Base-by-base conservation (phyloP, 768 basidiomycete genomes). In the Leccinum subtestaceum region DNA sequence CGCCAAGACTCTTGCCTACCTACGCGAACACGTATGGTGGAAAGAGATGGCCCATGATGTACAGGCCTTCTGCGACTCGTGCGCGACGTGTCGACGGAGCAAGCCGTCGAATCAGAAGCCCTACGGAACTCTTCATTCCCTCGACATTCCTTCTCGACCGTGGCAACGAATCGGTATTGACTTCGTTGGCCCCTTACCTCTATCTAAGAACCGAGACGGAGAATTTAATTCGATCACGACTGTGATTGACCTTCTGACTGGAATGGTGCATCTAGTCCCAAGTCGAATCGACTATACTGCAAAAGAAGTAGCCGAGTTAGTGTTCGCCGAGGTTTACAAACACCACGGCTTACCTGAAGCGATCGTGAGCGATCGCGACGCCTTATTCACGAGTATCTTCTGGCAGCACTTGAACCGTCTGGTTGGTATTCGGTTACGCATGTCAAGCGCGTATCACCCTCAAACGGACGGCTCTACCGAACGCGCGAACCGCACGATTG, bases 151-250 rank as follows among this genome's bases (percentile, higher is more conserved):
- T 0, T 62, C 53, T 0, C 55, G 61, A 5, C 79, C 77, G 0
- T 78, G 75, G 75, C 66, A 72, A 2, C 69, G 72, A 0, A 75
- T 80, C 0, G 73, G 70, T 0, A 76, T 80, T 52, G 78, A 80
- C 63, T 79, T 79, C 38, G 57, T 79, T 11, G 34, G 36, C 4
- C 23, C 36, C 0, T 17, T 53, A 1, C 36, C 52, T 3, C 4
- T 53, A 0, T 53, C 36, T 0, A 53, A 40, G 23, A 27, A 53
- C 25, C 36, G 13, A 0, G 9, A 53, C 25, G 36, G 52, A 1
- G 25, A 53, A 12, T 53, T 25, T 7, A 17, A 53, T 17, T 53
- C 52, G 0, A 53, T 53, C 1, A 53, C 36, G 2, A 17, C 25
- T 0, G 8, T 53, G 4, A 53, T 53, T 0, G 77, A 53, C 2